Evolutionary conservation across 2,329 filamentous ascomycete genomes (phyloP).

Genomic region (Grosmannia clavigera): DNA sequence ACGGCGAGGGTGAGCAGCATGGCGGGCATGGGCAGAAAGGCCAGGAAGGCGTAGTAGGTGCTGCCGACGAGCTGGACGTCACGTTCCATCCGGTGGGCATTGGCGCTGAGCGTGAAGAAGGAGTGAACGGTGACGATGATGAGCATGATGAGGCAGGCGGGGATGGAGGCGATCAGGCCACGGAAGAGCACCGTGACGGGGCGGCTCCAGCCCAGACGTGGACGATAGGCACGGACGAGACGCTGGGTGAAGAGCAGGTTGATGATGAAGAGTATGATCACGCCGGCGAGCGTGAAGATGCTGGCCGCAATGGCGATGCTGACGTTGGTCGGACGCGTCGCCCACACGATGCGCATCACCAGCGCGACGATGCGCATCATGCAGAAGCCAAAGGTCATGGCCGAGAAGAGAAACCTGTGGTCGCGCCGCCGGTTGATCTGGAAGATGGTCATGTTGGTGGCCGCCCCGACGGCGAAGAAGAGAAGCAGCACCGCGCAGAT

Average conservation of each 20-base stretch:
- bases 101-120: slow-evolving; percentile 50
- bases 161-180: slow-evolving; percentile 40
- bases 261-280: slow-evolving; percentile 62
- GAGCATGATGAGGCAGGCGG: slow-evolving; percentile 51
- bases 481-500: slow-evolving; percentile 50
- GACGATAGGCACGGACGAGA: slow-evolving; percentile 61
- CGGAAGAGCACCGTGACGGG: slow-evolving; percentile 40
- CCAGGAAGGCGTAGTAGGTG: slow-evolving; percentile 50
- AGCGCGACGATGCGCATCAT: slow-evolving; percentile 41
- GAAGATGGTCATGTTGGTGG: slow-evolving; percentile 46
- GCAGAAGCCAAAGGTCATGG: slow-evolving; percentile 45
- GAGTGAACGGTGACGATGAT: slow-evolving; percentile 51
- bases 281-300: slow-evolving; percentile 62
- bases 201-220: slow-evolving; percentile 55
- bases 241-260: slow-evolving; percentile 70
- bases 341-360: slow-evolving; percentile 40
- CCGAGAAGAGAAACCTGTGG: slow-evolving; percentile 49
- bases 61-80: slow-evolving; percentile 51
- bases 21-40: slow-evolving; percentile 54
- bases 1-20: slow-evolving; percentile 37
- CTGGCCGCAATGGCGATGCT: slow-evolving; percentile 44
- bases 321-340: slow-evolving; percentile 25
- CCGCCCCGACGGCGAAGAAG: slow-evolving; percentile 42
- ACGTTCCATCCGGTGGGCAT: slow-evolving; percentile 39
- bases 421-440: slow-evolving; percentile 35